Evolutionary conservation across 352 stramenopile genomes (phyloP), one percentile per base, ranked within the genome.

Genomic region (Phytophthora sp.): DNA sequence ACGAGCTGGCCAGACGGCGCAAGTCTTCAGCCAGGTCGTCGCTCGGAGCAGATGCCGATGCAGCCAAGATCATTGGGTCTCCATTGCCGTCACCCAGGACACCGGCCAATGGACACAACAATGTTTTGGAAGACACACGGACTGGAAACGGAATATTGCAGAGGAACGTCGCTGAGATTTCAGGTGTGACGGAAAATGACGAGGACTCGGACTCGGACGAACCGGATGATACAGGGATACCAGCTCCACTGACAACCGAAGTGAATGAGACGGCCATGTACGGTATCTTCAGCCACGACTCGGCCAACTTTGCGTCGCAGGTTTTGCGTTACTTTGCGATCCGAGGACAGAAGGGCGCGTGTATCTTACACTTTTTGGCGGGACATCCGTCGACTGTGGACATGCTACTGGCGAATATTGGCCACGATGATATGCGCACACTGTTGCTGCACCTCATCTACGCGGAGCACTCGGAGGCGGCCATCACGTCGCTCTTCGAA

Each of bases 251-350:
- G 26, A 73, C 69, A 13, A 79, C 75, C 1, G 68, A 72, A 9
- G 69, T 85, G n/a, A 73, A 76, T 18, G 71, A 84, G 44, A 76
- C 57, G 8, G 74, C 70, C 18, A 72, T 80, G 60, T 84, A 88
- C 33, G 82, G 82, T 18, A 86, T 94, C 53, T 90, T 90, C 63
- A 88, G 81, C 61, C 74, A 80, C n/a, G 80, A 90, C 57, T 89
- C 82, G 39, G 86, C 86, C 56, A 93, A 86, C 56, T 93, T 93
- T 54, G 81, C 82, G 21, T 89, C 84, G 50, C 86, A 95, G 60
- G 82, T 95, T 18, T 57, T 95, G 20, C 84, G 82, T 20, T 93
- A 95, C 50, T 93, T 91, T 56, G 85, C 86, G 2, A 84, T 94
- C 49, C 79, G 86, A 26, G 84, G 82, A 8, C 79, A 93, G 47